Percentiles rank a stretch among this genome's conserved stretches.
These are phyloP conservation scores for Globisporangium paroecandrum DNA, from an alignment of 352 stramenopile genomes.

Conservation along the genomic window DNA sequence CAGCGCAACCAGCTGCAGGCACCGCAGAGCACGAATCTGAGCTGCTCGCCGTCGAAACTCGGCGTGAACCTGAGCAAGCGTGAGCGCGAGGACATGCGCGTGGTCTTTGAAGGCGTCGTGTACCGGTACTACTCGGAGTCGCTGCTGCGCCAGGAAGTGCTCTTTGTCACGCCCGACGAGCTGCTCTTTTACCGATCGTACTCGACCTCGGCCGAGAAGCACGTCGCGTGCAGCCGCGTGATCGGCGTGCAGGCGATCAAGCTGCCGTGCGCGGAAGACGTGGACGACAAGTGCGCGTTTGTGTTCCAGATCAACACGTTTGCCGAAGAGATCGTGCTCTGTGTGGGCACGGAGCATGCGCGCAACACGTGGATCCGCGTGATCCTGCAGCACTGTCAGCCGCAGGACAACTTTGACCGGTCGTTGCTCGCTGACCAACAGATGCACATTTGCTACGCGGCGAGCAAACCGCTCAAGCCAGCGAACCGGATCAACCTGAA, in stretches of 20 bases:
- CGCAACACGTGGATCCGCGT: slow-evolving; percentile 65
- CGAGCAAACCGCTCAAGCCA: slow-evolving; percentile 35
- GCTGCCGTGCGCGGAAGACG: slow-evolving; percentile 24
- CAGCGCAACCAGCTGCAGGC: slow-evolving; percentile 49
- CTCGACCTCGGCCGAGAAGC: slow-evolving; percentile 52
- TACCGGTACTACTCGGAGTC: slow-evolving; percentile 63
- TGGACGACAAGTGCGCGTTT: slow-evolving; percentile 32
- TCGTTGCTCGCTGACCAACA: slow-evolving; percentile 12
- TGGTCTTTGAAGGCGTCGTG: slow-evolving; percentile 64
- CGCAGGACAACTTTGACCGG: slow-evolving; percentile 42
- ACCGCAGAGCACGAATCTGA: slow-evolving; percentile 31
- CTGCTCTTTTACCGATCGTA: slow-evolving; percentile 73
- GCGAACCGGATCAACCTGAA: slow-evolving; percentile 60
- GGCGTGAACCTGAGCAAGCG: slow-evolving; percentile 64
- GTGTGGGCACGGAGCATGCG: slow-evolving; percentile 51
- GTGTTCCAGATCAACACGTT: slow-evolving; percentile 71
- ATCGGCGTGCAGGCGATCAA: slow-evolving; percentile 44
- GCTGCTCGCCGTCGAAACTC: slow-evolving; percentile 46
- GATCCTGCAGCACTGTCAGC: slow-evolving; percentile 53
- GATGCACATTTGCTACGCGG: slow-evolving; percentile 27
- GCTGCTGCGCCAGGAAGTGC: slow-evolving; percentile 69
- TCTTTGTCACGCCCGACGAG: slow-evolving; percentile 53
- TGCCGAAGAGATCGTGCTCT: slow-evolving; percentile 73
- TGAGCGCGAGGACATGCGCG: slow-evolving; percentile 50
- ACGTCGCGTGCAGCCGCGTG: slow-evolving; percentile 37